Evolutionary conservation across 306 rosid species (phyloP).

Genomic region (Crotalaria pallida): DNA sequence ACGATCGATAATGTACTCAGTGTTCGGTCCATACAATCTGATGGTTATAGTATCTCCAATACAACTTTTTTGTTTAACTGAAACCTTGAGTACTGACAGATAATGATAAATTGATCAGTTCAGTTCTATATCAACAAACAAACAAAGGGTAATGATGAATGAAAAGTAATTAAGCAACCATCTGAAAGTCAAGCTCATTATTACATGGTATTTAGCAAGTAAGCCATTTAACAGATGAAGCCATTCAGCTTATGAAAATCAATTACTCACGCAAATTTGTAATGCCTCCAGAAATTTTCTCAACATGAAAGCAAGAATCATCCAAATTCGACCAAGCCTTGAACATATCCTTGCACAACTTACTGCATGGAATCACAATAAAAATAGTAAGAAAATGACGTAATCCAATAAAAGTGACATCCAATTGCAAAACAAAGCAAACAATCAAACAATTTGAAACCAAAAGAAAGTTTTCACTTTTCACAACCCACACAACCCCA

Average conservation of each 20-base stretch:
- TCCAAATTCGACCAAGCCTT: conserved; percentile 68
- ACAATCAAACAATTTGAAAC: not conserved
- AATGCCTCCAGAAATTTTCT: conserved; percentile 83
- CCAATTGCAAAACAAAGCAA: not conserved
- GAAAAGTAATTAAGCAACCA: not conserved
- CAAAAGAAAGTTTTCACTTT: not conserved
- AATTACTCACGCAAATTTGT: conserved; percentile 79
- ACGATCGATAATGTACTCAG: conserved; percentile 79
- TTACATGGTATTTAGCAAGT: not conserved
- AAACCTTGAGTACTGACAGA: conserved; percentile 69
- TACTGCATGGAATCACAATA: conserved; percentile 36
- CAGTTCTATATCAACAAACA: not conserved
- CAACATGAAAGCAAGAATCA: conserved; percentile 59
- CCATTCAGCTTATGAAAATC: not conserved
- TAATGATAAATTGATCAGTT: conserved; percentile 11
- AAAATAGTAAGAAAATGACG: not conserved
- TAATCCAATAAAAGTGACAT: not conserved
- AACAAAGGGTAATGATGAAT: not conserved
- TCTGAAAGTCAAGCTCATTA: not conserved
- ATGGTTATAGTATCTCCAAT: conserved; percentile 41
- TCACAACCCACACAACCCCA: not conserved
- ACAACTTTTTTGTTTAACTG: conserved; percentile 52
- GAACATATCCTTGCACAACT: conserved; percentile 78
- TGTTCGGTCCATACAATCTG: conserved; percentile 87
- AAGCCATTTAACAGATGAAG: not conserved